Evolutionary conservation across 768 basidiomycete species (phyloP), one percentile per base, ranked within the genome.

Genomic region (Naganishia vaughanmartiniae): DNA sequence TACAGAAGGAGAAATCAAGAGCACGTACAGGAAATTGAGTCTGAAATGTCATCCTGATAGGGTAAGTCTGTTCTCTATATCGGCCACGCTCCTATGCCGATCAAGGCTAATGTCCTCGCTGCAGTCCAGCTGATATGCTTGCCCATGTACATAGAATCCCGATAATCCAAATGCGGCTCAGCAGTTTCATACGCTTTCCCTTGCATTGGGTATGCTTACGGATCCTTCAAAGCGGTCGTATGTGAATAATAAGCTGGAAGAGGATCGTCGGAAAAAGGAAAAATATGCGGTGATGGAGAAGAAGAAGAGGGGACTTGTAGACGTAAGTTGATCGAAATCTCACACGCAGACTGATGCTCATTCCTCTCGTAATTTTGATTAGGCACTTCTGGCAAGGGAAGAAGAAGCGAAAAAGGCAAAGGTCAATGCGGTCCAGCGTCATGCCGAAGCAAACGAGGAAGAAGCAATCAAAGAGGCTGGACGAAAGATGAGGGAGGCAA

Each of bases 1-100:
- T 24, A 76, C 73, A 0, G 78, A 81, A 39, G 74, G 76, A 54
- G 76, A 79, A 17, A 76, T 81, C 53, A 65, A 73, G 66, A 72
- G 67, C 54, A 74, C 78, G 0, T 81, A 74, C 51, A 67, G 77
- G 28, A 76, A 77, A 56, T 54, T 72, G 30, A 78, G 76, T 34
- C 54, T 81, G 42, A 81, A 77, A 70, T 79, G 75, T 54, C 80
- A 81, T 76, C 80, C 80, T 2, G 80, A 81, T 69, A 72, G 73
- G 63, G 74, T 77, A 58, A 72, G 74, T 73, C 54, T 28, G 45
- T 31, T 54, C 42, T 24, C 42, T 6, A 36, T 55, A 9, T 39
- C 28, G 26, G 28, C 42, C 14, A 45, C 36, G 34, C 34, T n/a
- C 57, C 26, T 19, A 33, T 31, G 60, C 39, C 57, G 39, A 55